phyloP scores from a whole-genome alignment of 345 rosid species.

The Sonneratia caseolaris region DNA sequence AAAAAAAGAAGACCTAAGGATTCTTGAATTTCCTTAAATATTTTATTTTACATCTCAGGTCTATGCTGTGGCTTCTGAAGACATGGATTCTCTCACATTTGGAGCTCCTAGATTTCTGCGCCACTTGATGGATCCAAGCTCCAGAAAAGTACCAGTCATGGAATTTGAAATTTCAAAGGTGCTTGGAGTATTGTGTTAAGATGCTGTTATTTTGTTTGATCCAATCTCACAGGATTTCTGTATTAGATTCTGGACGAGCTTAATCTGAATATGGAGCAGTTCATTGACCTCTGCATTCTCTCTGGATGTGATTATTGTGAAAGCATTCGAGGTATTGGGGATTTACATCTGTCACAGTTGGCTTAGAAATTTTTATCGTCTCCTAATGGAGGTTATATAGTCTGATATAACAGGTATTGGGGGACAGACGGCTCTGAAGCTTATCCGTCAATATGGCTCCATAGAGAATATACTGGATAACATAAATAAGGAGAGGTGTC shows the following conservation, averaged over 20 bases:
- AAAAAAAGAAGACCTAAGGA: too few relatives aligned
- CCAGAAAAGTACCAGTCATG: slow-evolving; percentile 86
- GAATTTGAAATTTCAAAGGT: slow-evolving; percentile 90
- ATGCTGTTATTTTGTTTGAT: not conserved
- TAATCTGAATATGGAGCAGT: slow-evolving; percentile 86
- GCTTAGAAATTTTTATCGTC: not conserved
- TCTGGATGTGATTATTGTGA: slow-evolving; percentile 99
- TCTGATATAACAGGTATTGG: slow-evolving; percentile 52
- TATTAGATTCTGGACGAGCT: slow-evolving; percentile 75
- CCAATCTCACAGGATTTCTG: slow-evolving; percentile 7
- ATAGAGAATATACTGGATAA: slow-evolving; percentile 77
- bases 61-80: slow-evolving; percentile 98
- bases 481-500: slow-evolving; percentile 75
- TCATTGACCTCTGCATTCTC: slow-evolving; percentile 88
- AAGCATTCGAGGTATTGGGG: slow-evolving; percentile 62
- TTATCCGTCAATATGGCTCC: slow-evolving; percentile 83
- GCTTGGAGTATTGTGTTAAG: not conserved
- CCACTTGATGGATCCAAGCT: slow-evolving; percentile 95
- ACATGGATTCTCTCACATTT: slow-evolving; percentile 96
- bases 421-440: slow-evolving; percentile 85
- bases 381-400: not conserved
- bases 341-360: not conserved
- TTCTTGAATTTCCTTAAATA: not conserved
- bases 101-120: slow-evolving; percentile 95
- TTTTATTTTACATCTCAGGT: slow-evolving; percentile 32